A percentile compares a stretch with the other conserved stretches of the same genome.
Evolutionary conservation across 371 early-diverging fungal genomes (phyloP).

Genomic region (Mucor circinelloides): DNA sequence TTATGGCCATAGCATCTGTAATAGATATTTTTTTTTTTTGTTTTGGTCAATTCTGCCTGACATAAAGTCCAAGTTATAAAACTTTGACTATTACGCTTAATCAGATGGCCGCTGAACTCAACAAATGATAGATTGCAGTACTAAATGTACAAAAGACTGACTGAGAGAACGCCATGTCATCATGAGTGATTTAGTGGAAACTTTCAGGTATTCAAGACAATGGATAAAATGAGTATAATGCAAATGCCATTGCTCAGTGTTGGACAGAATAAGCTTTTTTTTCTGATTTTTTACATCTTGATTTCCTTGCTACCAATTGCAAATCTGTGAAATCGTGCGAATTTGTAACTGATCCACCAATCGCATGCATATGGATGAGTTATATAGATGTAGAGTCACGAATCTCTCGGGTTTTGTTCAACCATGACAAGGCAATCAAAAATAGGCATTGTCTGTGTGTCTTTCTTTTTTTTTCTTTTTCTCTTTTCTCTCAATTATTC

Average conservation of each 20-base stretch:
- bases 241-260: neutral
- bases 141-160: neutral
- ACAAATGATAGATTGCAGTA: neutral
- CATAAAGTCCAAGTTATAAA: neutral
- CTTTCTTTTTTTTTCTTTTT: conserved; percentile 15
- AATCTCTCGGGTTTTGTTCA: conserved; percentile 5
- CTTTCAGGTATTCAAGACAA: neutral
- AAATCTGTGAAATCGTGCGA: conserved; percentile 1
- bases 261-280: neutral
- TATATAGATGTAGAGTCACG: conserved; percentile 17
- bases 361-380: neutral
- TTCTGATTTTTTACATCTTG: conserved; percentile 2
- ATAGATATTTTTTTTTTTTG: neutral
- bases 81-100: too few species aligned
- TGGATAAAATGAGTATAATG: neutral
- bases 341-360: neutral
- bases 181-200: neutral
- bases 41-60: neutral
- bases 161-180: neutral
- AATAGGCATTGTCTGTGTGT: neutral
- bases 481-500: neutral
- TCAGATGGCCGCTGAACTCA: neutral
- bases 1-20: neutral
- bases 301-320: neutral
- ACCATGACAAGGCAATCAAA: neutral